phyloP scores from a whole-genome alignment of 176 grass and related monocot species.

The Alopecurus myosuroides region DNA sequence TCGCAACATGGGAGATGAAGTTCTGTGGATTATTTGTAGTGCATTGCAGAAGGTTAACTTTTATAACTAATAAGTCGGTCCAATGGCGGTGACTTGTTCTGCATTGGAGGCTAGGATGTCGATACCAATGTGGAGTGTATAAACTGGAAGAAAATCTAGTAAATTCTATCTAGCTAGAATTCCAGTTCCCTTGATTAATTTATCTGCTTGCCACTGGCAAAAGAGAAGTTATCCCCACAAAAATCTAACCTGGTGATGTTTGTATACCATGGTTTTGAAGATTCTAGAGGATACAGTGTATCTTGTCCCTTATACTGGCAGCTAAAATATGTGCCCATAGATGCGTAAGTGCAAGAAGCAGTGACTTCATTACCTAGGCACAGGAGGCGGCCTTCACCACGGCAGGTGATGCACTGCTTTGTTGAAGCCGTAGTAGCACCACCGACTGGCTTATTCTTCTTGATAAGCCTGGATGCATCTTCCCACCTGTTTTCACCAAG shows the following conservation, averaged over 20 bases:
- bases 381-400: conserved; percentile 75
- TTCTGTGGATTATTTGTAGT: neutral
- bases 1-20: neutral
- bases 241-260: neutral
- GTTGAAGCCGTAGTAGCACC: conserved; percentile 1
- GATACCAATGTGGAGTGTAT: neutral
- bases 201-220: neutral
- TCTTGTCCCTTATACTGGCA: neutral
- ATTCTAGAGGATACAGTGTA: neutral
- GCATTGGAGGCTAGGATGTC: neutral
- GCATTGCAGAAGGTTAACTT: neutral
- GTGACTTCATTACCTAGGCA: conserved; percentile 54
- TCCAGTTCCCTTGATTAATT: neutral
- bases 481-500: conserved; percentile 98
- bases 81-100: neutral
- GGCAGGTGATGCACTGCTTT: conserved; percentile 69
- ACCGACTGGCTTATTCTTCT: conserved; percentile 39
- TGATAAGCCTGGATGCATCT: conserved; percentile 62
- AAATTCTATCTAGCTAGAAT: neutral
- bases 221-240: neutral
- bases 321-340: neutral
- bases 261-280: neutral
- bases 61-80: neutral
- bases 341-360: conserved; percentile 3
- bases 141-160: neutral